A percentile compares a stretch with the other conserved stretches of the same genome.
These are phyloP conservation scores for Verticillium zaregamsianum DNA, from an alignment of 2,329 filamentous ascomycete genomes.

Conservation along the genomic window DNA sequence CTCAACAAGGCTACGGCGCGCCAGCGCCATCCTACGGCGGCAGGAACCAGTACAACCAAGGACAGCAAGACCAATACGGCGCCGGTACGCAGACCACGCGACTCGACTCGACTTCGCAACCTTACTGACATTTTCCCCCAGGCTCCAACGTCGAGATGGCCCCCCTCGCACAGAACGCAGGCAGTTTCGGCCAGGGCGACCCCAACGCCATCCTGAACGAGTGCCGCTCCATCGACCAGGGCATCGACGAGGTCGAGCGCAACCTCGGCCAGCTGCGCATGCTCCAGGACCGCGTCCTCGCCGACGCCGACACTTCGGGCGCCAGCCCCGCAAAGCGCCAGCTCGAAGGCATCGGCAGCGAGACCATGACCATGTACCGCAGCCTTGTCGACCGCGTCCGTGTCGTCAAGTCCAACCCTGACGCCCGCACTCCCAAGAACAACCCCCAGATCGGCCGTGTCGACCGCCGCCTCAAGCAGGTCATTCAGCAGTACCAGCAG, in stretches of 20 bases:
- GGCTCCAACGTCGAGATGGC: slow-evolving; percentile 66
- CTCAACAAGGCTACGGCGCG: slow-evolving; percentile 11
- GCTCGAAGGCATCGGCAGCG: slow-evolving; percentile 68
- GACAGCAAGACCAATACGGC: slow-evolving; percentile 12
- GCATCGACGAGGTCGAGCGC: slow-evolving; percentile 68
- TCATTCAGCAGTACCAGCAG: slow-evolving; percentile 77
- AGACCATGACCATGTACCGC: slow-evolving; percentile 82
- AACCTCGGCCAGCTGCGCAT: slow-evolving; percentile 69
- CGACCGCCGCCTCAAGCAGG: slow-evolving; percentile 73
- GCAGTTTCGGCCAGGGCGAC: slow-evolving; percentile 46
- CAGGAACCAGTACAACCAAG: slow-evolving; percentile 15
- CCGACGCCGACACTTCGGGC: slow-evolving; percentile 67
- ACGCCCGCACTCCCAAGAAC: slow-evolving; percentile 69
- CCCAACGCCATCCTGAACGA: slow-evolving; percentile 80
- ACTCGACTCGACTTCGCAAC: slow-evolving; percentile 1
- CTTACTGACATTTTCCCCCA: slow-evolving; percentile 14
- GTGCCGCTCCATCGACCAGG: slow-evolving; percentile 73
- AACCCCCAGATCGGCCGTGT: slow-evolving; percentile 76
- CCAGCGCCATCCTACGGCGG: slow-evolving; percentile 16
- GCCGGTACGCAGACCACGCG: slow-evolving; percentile 10
- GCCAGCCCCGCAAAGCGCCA: slow-evolving; percentile 63
- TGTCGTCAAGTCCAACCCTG: slow-evolving; percentile 75
- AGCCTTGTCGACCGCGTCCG: slow-evolving; percentile 75
- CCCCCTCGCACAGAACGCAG: slow-evolving; percentile 51
- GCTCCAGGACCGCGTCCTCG: slow-evolving; percentile 67